Percentiles rank a stretch among this genome's conserved stretches.
Conservation (phyloP, 257 asterid species). For the Solanum pinnatisectum region DNA sequence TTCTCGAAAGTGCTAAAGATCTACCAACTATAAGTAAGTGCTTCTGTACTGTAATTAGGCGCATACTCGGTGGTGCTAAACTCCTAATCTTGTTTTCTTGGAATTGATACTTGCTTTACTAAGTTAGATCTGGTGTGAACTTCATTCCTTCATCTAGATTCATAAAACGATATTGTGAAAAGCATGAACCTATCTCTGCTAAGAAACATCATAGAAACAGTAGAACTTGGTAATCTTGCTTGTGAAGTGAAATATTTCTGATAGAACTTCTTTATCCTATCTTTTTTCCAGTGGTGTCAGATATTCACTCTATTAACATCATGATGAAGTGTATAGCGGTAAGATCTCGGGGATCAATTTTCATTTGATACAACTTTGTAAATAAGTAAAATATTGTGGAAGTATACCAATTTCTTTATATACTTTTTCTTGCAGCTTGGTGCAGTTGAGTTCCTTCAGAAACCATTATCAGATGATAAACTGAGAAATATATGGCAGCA, state of each 20-base stretch:
- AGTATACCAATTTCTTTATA: neutral
- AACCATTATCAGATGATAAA: conserved; percentile 42
- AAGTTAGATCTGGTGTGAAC: neutral
- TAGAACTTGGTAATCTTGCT: neutral
- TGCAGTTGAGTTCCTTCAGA: conserved; percentile 48
- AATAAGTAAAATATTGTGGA: neutral
- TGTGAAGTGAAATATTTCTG: neutral
- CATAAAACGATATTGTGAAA: neutral
- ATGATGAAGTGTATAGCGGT: conserved; percentile 52
- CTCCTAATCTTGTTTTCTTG: neutral
- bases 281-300: conserved; percentile 26
- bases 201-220: neutral
- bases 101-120: neutral
- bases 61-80: neutral
- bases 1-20: conserved; percentile 28
- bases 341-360: conserved; percentile 4
- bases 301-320: conserved; percentile 27
- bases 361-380: neutral
- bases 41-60: neutral
- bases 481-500: conserved; percentile 45
- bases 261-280: neutral
- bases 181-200: neutral
- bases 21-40: conserved; percentile 40
- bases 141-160: neutral
- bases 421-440: conserved; percentile 23